phyloP scores from a whole-genome alignment of 306 rosid species.

The Ziziphus jujuba region DNA sequence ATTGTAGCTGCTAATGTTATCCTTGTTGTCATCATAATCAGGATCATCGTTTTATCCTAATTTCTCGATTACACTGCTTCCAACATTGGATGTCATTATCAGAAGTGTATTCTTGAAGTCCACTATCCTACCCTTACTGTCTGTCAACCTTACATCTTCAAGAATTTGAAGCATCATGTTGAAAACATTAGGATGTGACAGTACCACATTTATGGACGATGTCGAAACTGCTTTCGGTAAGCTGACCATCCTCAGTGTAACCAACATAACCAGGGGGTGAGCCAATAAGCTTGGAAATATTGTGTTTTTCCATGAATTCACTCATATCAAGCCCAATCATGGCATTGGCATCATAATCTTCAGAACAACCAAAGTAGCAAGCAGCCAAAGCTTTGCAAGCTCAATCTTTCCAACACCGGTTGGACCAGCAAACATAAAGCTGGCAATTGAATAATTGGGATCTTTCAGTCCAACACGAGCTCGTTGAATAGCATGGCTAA shows the following conservation, averaged over 20 bases:
- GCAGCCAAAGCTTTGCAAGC: constrained; percentile 28
- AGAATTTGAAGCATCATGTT: constrained; percentile 71
- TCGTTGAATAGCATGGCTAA: constrained; percentile 29
- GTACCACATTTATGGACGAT: constrained; percentile 51
- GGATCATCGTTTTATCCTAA: no score
- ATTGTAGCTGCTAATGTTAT: no score
- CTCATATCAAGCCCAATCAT: constrained; percentile 16
- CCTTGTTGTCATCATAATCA: no score
- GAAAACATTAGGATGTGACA: constrained; percentile 35
- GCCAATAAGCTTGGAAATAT: neutral
- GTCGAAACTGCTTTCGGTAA: constrained; percentile 15
- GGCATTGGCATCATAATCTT: no score
- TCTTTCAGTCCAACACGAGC: constrained; percentile 36
- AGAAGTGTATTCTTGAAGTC: constrained; percentile 68
- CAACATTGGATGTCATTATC: constrained; percentile 67
- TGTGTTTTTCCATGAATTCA: constrained; percentile 10
- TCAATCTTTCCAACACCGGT: constrained; percentile 35
- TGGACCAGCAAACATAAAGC: constrained; percentile 34
- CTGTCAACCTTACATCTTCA: constrained; percentile 67
- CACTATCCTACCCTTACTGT: constrained; percentile 64
- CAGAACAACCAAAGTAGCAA: constrained; percentile 20
- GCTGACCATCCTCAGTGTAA: constrained; percentile 9
- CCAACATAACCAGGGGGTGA: constrained; percentile 15
- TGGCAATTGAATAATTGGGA: constrained; percentile 33
- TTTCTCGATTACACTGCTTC: constrained; percentile 29